phyloP scores from a whole-genome alignment of 1,284 basidiomycete genomes.

The Rhodotorula sp. region DNA sequence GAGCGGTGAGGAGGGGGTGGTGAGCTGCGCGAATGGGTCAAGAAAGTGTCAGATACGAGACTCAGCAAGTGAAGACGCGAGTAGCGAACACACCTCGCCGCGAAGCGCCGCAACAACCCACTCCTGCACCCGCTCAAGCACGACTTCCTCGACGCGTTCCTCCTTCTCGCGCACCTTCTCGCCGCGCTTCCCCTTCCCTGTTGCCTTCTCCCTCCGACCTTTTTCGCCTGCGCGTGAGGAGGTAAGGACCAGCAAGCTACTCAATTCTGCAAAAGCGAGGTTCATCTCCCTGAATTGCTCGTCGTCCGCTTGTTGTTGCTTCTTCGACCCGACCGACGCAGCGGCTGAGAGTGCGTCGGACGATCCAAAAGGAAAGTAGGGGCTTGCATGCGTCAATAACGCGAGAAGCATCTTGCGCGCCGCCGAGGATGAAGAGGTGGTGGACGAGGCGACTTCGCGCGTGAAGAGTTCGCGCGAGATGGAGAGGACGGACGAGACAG shows the following conservation, averaged over 20 bases:
- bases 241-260: conserved; percentile 61
- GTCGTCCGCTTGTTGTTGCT: neutral
- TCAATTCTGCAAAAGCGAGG: conserved; percentile 70
- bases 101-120: conserved; percentile 69
- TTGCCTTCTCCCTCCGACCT: neutral
- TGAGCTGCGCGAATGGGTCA: conserved; percentile 10
- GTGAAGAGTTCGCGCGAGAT: conserved; percentile 69
- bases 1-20: conserved; percentile 50
- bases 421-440: neutral
- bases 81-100: conserved; percentile 54
- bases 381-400: conserved; percentile 69
- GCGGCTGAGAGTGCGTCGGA: conserved; percentile 48
- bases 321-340: neutral
- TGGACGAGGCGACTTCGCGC: conserved; percentile 50
- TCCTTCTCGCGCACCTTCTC: conserved; percentile 45
- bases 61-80: neutral
- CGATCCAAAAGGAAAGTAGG: conserved; percentile 76
- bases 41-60: neutral
- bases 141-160: conserved; percentile 45
- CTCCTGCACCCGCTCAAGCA: conserved; percentile 61
- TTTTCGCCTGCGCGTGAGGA: conserved; percentile 37
- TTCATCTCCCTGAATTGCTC: conserved; percentile 67
- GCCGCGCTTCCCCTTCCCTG: neutral
- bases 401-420: conserved; percentile 52
- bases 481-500: conserved; percentile 62